phyloP scores from a whole-genome alignment of 2,329 filamentous ascomycete species.

The Alternaria sp. region DNA sequence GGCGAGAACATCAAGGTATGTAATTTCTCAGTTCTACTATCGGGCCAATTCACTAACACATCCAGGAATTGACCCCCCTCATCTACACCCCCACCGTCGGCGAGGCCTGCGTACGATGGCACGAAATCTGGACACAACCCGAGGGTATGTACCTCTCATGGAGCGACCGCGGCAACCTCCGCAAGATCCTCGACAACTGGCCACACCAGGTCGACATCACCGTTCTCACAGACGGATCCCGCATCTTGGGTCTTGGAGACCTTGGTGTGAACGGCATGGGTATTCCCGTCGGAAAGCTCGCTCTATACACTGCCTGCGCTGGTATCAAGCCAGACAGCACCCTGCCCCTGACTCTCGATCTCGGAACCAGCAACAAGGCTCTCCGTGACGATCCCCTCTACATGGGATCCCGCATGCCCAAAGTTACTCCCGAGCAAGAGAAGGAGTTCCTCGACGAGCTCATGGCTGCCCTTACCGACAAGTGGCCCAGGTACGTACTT shows the following conservation, averaged over 20 bases:
- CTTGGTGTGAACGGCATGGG: constrained; percentile 97
- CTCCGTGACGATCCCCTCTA: constrained; percentile 83
- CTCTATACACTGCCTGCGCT: constrained; percentile 92
- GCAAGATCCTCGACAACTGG: constrained; percentile 91
- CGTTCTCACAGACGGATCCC: constrained; percentile 93
- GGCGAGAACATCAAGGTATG: constrained; percentile 71
- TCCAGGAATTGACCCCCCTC: constrained; percentile 76
- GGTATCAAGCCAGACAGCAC: constrained; percentile 83
- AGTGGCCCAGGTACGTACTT: constrained; percentile 67
- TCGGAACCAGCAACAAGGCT: constrained; percentile 68
- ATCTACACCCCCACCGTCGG: constrained; percentile 92
- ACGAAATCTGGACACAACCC: constrained; percentile 90
- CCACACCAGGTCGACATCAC: constrained; percentile 93
- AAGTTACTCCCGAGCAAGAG: constrained; percentile 78
- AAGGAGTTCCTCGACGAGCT: constrained; percentile 95
- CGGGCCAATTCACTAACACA: neutral
- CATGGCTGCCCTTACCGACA: constrained; percentile 87
- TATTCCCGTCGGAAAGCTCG: constrained; percentile 95
- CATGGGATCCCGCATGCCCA: constrained; percentile 85
- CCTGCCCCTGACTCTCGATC: constrained; percentile 67
- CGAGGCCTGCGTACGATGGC: constrained; percentile 96
- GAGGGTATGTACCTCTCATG: constrained; percentile 96
- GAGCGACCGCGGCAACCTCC: constrained; percentile 89
- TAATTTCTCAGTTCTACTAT: too few species aligned
- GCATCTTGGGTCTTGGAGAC: constrained; percentile 91